Percentiles rank a stretch among this genome's conserved stretches.
Conservation (phyloP, 306 rosid genomes). For the Cicer judaicum region DNA sequence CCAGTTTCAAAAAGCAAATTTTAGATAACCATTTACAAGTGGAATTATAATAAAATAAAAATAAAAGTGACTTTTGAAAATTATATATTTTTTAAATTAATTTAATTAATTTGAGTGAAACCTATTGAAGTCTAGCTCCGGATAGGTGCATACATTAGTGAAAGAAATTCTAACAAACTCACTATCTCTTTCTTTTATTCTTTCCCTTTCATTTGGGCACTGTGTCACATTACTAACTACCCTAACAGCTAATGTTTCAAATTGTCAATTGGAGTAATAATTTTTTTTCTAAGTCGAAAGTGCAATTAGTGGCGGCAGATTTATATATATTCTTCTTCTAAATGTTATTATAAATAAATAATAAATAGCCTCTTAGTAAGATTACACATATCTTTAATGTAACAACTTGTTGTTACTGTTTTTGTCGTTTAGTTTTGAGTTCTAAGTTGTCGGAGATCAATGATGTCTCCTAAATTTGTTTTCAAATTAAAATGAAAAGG, state of each 20-base stretch:
- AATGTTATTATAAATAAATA: conserved; percentile 42
- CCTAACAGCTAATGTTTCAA: conserved; percentile 52
- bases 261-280: conserved; percentile 55
- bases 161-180: conserved; percentile 54
- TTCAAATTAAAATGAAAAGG: conserved; percentile 33
- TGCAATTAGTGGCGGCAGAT: conserved; percentile 60
- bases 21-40: neutral
- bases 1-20: neutral
- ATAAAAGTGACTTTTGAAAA: conserved; percentile 9
- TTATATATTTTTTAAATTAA: neutral
- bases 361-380: conserved; percentile 44
- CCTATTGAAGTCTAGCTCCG: conserved; percentile 29
- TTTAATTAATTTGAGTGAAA: conserved; percentile 17
- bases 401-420: conserved; percentile 51
- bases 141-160: conserved; percentile 27
- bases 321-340: conserved; percentile 41
- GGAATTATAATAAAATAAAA: neutral
- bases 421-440: conserved; percentile 53
- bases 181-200: conserved; percentile 37
- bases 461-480: conserved; percentile 38
- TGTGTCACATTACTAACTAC: conserved; percentile 64
- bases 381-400: conserved; percentile 44
- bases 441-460: conserved; percentile 62
- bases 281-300: conserved; percentile 50
- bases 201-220: conserved; percentile 58